Evolutionary conservation across 2,329 filamentous ascomycete genomes (phyloP).

Genomic region (Thielaviopsis ethacetica): DNA sequence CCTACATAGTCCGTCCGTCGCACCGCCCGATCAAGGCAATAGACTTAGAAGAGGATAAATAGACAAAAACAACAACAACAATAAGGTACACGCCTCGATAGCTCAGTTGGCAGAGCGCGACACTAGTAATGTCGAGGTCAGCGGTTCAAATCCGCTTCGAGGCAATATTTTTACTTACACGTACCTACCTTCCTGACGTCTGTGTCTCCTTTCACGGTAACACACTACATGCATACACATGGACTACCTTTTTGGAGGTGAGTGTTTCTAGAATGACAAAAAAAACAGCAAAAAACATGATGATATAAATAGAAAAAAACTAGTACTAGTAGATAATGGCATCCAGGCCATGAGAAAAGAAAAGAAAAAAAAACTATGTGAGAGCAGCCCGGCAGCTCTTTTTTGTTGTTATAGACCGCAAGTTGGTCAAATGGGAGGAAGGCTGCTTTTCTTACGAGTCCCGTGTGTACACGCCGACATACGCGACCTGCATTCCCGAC

Average conservation of each 20-base stretch:
- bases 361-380: background rate
- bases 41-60: too few relatives aligned
- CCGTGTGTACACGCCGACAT: slow-evolving; percentile 21
- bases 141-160: slow-evolving; percentile 7
- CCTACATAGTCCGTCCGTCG: too few relatives aligned
- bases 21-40: background rate
- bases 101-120: too few relatives aligned
- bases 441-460: background rate
- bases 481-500: slow-evolving; percentile 23
- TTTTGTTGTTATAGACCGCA: background rate
- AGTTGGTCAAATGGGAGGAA: too few relatives aligned
- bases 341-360: background rate
- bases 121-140: slow-evolving; percentile 3
- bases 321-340: background rate
- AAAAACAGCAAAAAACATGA: background rate
- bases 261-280: too few relatives aligned
- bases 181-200: too few relatives aligned
- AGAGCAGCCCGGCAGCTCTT: background rate
- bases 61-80: too few relatives aligned
- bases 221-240: too few relatives aligned
- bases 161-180: background rate
- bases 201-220: too few relatives aligned
- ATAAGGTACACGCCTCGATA: too few relatives aligned
- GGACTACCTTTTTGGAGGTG: too few relatives aligned
- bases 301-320: background rate